Base-by-base conservation (phyloP, 2,329 filamentous ascomycete genomes). In the Teratosphaeriaceae sp. region DNA sequence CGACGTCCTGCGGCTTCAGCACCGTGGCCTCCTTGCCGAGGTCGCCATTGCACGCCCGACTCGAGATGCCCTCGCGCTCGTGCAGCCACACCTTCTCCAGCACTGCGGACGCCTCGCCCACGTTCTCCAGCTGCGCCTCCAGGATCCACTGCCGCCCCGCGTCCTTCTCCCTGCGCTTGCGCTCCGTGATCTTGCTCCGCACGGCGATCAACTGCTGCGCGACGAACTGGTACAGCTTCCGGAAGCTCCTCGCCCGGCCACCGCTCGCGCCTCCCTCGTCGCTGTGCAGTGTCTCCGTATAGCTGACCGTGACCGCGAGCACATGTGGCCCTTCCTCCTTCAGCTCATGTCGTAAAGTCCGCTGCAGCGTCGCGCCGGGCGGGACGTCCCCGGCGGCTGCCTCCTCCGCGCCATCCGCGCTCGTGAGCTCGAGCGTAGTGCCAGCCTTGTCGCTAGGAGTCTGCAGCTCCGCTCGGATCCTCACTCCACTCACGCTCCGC, bases 191-290 rank as follows among this genome's bases (percentile, higher is more conserved):
- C 64, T 97, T 98, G 1, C 90, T 96, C 50, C 90, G 75, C 46
- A 98, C 90, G 50, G 89, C 87, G 53, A 98, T 71, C 47, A 88
- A 85, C 29, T 87, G 80, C 69, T 94, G 90, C 60, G 89, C 92
- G 43, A 94, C 82, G 61, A 98, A 98, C 64, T 97, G 92, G 65
- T 97, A 98, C 47, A 98, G 70, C 68, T 97, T 97, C 52, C 90
- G 75, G 61, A 97, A 97, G 8, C 88, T 94, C 46, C 92, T 74
- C 27, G 85, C 83, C 38, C 87, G 77, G 3, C 74, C 75, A 43
- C 72, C 71, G 2, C 71, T 73, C 18, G 73, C 72, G 18, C 61
- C 58, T 18, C 66, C 65, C 26, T 64, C 62, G 1, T 61, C 59
- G 1, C 61, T 59, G 40, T 62, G 63, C 23, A 59, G 57, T 0